phyloP scores from a whole-genome alignment of 2,329 filamentous ascomycete genomes.

The Aspergillus floridensis region DNA sequence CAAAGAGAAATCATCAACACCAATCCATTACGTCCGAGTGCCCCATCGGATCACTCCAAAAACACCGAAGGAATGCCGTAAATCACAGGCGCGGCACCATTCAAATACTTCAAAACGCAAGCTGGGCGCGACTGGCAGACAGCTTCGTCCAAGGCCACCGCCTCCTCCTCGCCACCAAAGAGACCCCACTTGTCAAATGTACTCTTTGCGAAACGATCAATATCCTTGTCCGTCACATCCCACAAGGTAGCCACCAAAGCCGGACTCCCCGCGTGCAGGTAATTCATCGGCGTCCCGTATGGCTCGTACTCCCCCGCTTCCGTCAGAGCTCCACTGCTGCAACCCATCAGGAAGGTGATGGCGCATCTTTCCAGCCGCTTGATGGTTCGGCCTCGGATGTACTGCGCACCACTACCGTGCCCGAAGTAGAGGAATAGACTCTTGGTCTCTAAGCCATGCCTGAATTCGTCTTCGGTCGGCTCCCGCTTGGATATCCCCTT shows the following conservation, averaged over 20 bases:
- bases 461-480: constrained; percentile 77
- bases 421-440: constrained; percentile 90
- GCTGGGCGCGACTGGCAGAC: constrained; percentile 70
- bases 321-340: constrained; percentile 76
- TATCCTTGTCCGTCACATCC: constrained; percentile 97
- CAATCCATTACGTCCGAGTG: too few relatives aligned
- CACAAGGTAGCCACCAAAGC: constrained; percentile 90
- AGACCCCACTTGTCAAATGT: constrained; percentile 87
- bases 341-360: constrained; percentile 88
- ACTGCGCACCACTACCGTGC: constrained; percentile 91
- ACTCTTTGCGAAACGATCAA: constrained; percentile 82
- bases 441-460: constrained; percentile 60
- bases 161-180: constrained; percentile 49
- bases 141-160: constrained; percentile 70
- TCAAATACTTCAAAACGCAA: constrained; percentile 88
- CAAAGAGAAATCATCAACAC: too few relatives aligned
- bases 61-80: constrained; percentile 89
- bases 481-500: constrained; percentile 63
- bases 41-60: constrained; percentile 46
- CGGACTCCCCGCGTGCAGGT: constrained; percentile 82
- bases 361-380: constrained; percentile 75
- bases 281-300: constrained; percentile 86
- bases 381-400: constrained; percentile 81
- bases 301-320: constrained; percentile 86
- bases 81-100: constrained; percentile 87